Percentiles rank a stretch among this genome's conserved stretches.
Conservation (phyloP, 371 early-diverging fungal species). For the Rhizopus sp. region DNA sequence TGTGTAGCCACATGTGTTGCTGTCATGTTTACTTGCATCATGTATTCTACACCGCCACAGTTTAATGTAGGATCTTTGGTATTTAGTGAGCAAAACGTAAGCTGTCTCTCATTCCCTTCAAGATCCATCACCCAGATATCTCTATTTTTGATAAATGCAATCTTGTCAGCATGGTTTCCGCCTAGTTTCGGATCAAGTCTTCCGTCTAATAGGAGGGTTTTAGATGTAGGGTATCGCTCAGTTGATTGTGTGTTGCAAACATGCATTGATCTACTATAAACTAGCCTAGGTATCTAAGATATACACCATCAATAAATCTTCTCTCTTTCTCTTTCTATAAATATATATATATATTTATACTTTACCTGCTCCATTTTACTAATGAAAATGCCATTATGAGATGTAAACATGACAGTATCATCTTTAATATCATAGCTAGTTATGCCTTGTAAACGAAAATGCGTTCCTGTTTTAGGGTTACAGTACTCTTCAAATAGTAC, state of each 20-base stretch:
- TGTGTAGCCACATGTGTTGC: background rate
- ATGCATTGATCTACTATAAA: slow-evolving; percentile 9
- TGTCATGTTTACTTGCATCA: slow-evolving; percentile 63
- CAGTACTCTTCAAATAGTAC: slow-evolving; percentile 22
- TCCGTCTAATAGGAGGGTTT: slow-evolving; percentile 1
- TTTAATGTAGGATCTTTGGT: slow-evolving; percentile 37
- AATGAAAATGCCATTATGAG: slow-evolving; percentile 12
- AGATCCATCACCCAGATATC: slow-evolving; percentile 69
- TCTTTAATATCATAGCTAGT: slow-evolving; percentile 8
- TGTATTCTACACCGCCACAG: slow-evolving; percentile 73
- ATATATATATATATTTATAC: slow-evolving; percentile 10
- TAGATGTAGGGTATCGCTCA: slow-evolving; percentile 3
- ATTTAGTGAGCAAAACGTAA: slow-evolving; percentile 59
- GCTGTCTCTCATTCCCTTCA: slow-evolving; percentile 60
- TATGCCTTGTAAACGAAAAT: slow-evolving; percentile 10
- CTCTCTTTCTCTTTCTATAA: too few relatives aligned
- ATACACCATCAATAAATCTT: background rate
- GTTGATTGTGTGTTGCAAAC: slow-evolving; percentile 2
- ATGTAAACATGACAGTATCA: slow-evolving; percentile 12
- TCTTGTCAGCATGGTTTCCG: slow-evolving; percentile 45
- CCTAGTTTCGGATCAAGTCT: slow-evolving; percentile 67
- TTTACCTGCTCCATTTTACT: slow-evolving; percentile 9
- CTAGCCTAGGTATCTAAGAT: slow-evolving; percentile 13
- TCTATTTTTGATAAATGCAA: slow-evolving; percentile 64
- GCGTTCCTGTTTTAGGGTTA: background rate